Base-by-base conservation (phyloP, 805 yeast genomes). In the Cyberlindnera samutprakarnensis region DNA sequence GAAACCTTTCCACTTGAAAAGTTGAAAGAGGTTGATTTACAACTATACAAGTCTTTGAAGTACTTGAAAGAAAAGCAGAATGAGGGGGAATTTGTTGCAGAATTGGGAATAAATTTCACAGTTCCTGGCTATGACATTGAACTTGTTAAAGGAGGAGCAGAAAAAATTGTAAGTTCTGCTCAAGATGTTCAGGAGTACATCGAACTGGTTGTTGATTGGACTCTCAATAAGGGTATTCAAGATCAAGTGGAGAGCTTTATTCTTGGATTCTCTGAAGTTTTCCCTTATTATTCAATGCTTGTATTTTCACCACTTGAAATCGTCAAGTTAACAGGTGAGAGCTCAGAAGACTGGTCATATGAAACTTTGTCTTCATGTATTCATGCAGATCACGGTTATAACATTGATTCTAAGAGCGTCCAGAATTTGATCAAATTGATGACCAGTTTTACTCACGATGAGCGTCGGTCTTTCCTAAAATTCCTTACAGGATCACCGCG, bases 401-500 rank as follows among this genome's bases (percentile, higher is more conserved):
- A 72, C 4, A 68, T 70, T 47, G 88, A 79, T 22, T 82, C 94
- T 4, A 56, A 56, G 12, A 65, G 79, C 1, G 73, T 90, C 4
- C 68, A 66, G 36, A 64, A 70, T 35, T 58, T 92, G 26, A 54
- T 87, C n/a, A 64, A 65, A 22, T 64, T 84, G 2, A 63, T 92
- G 71, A 51, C 71, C 3, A 60, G 61, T 6, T 79, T 87, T 39
- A 50, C 57, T 19, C 43, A 45, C 2, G 52, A 57, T 1, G 82
- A 86, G 39, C 74, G 81, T 39, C 66, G 96, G 23, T 57, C 66
- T 21, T 90, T 90, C 49, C 58, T 87, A 28, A 95, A 85, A 54
- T 90, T 90, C 54, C 61, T 88, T 39, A 90, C 97, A 0, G 97
- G 97, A 0, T 76, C 96, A 2, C 96, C 97, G 6, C 84, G 78